phyloP scores from a whole-genome alignment of 2,329 filamentous ascomycete genomes.

The Tolypocladium ovalisporum region DNA sequence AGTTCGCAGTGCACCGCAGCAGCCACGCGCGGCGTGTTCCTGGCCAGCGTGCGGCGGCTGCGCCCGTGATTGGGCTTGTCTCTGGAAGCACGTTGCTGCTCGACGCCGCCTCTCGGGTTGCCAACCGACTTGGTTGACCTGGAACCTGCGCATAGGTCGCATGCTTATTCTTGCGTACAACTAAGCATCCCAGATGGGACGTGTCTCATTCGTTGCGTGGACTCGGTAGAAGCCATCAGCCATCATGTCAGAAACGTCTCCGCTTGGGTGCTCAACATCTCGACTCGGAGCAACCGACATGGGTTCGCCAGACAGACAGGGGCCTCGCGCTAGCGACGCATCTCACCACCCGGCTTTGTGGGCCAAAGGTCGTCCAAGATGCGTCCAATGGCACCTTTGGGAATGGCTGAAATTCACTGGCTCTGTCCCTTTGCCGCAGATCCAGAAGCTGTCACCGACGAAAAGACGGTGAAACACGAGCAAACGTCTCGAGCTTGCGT shows the following conservation, averaged over 20 bases:
- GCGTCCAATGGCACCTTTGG: background rate
- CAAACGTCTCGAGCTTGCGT: background rate
- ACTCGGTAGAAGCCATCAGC: no score
- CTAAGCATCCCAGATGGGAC: no score
- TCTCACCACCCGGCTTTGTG: background rate
- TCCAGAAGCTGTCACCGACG: background rate
- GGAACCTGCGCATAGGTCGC: no score
- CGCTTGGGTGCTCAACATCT: background rate
- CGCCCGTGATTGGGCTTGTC: background rate
- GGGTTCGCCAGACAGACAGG: background rate
- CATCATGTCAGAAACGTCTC: background rate
- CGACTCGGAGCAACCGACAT: background rate
- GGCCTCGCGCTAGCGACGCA: background rate
- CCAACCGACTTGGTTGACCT: no score
- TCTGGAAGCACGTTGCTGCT: background rate
- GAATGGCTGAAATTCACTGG: background rate
- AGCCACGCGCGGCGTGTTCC: background rate
- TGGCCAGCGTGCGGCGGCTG: background rate
- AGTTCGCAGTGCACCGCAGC: background rate
- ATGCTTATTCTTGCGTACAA: background rate
- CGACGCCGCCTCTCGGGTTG: no score
- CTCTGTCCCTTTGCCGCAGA: background rate
- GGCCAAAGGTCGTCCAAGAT: background rate
- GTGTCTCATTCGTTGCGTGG: no score
- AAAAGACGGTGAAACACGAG: background rate